Base-by-base conservation (phyloP, 345 rosid genomes). In the Brassica nigra region DNA sequence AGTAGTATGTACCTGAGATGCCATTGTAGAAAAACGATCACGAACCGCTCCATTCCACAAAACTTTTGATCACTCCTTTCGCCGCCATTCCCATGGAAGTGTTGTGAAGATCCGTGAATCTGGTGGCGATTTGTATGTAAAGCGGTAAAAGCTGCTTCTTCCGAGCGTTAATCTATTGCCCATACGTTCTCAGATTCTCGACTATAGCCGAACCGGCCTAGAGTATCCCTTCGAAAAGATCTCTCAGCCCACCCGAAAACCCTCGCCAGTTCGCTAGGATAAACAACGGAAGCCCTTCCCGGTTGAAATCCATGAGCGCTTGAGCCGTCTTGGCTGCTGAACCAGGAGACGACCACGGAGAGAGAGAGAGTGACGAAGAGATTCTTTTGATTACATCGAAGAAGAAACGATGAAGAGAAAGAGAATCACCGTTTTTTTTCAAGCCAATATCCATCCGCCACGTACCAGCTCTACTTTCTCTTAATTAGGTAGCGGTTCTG, bases 191-290 rank as follows among this genome's bases (percentile, higher is more conserved):
- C 70, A 95, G 91, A 80, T 93, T 95, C 87, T 95, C 98, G 23
- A 95, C 99, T 34, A 95, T 95, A 67, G 93, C 90, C 69, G 99
- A 93, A 49, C 99, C 99, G 7, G 98, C 99, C 86, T 95, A 98
- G 79, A 95, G 98, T 82, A 95, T 95, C 70, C 99, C 99, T 87
- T 95, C 99, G 39, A 95, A 95, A 61, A 95, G 93, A 82, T 95
- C 99, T 80, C 99, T 86, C 83, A 93, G 99, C 58, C 99, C 99
- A 47, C 99, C 99, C 0, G 99, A 95, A 86, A 95, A 95, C 47
- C 99, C 99, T 83, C 99, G 88, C 99, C 99, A 95, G 78, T 95
- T 95, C 33, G 98, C 99, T 52, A 95, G 89, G 79, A 95, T 93
- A 85, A 95, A 93, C 77, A 95, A 89, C 0, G 99, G 99, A 71